Conservation (phyloP, 305 asterid genomes). For the Solanum hybrid region DNA sequence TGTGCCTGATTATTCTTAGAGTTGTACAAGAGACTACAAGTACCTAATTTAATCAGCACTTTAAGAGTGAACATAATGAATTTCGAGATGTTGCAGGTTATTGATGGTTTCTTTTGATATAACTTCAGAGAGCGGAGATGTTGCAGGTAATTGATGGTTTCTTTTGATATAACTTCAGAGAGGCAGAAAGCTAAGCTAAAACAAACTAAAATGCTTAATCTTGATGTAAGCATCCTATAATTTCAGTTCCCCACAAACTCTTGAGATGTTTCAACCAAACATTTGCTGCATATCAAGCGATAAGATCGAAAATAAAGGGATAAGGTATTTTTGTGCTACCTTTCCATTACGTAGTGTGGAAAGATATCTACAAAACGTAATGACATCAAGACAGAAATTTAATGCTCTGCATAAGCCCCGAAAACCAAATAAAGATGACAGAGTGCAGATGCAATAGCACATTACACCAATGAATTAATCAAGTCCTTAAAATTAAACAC, state of each 20-base stretch:
- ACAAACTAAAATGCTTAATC: background rate
- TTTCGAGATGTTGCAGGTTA: no score
- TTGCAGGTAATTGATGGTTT: no score
- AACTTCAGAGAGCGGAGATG: no score
- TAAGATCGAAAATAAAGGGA: background rate
- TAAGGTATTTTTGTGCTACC: background rate
- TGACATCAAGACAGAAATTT: background rate
- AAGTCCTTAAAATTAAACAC: conserved; percentile 65
- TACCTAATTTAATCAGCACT: no score
- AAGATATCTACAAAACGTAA: no score
- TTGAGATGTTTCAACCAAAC: background rate
- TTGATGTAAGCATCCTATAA: background rate
- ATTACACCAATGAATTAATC: conserved; percentile 50
- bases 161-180: no score
- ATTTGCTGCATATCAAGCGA: background rate
- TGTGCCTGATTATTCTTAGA: no score
- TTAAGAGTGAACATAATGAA: no score
- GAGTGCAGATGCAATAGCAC: background rate
- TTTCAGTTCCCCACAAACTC: background rate
- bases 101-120: no score
- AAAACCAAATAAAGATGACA: background rate
- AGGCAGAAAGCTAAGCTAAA: no score
- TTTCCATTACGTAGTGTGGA: no score
- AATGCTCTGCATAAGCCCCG: background rate
- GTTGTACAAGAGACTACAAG: no score